Evolutionary conservation across 495 filamentous ascomycete species (phyloP), one percentile per base, ranked within the genome.

Genomic region (Penicillium egyptiacum): DNA sequence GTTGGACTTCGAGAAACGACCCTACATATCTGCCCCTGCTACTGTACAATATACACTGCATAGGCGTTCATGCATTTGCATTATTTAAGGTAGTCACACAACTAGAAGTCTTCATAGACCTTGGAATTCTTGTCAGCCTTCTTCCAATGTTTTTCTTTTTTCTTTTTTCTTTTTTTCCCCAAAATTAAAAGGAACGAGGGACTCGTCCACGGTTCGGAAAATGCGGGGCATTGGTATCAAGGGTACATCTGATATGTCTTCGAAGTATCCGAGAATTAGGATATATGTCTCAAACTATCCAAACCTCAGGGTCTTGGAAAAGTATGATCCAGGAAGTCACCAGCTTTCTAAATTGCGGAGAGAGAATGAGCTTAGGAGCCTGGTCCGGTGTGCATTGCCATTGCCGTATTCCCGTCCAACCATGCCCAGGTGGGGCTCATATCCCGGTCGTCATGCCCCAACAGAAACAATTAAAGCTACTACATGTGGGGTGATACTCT

Each of bases 251-350:
- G 7, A 5, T 14, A 4, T 43, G 41, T 26, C 28, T 33, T 33
- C 28, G 11, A 11, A 33, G 10, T 1, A 12, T 30, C 28, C 9
- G 28, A 39, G 2, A 17, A 51, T 40, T 11, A 4, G 23, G 14
- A 26, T 11, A 33, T 23, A 56, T 57, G 53, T 55, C 53, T 55
- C 30, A 28, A 55, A 55, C 43, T 55, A 16, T 54, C 30, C 28
- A 54, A 42, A 26, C 23, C 9, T n/a, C 16, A 16, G 30, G 37
- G 22, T 19, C 16, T 33, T 20, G 31, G 17, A 20, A n/a, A 35
- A 35, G 14, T 1, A 31, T 30, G 10, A 19, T 2, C 28, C 17
- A 23, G 19, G 39, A 26, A 40, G 33, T 25, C 22, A 0, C 48
- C 8, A 23, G 47, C 31, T 1, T 9, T 25, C 23, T 25, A 12